Percentiles rank a stretch among this genome's conserved stretches.
Evolutionary conservation across 257 asterid species (phyloP).

Genomic region (Leptodermis oblonga): DNA sequence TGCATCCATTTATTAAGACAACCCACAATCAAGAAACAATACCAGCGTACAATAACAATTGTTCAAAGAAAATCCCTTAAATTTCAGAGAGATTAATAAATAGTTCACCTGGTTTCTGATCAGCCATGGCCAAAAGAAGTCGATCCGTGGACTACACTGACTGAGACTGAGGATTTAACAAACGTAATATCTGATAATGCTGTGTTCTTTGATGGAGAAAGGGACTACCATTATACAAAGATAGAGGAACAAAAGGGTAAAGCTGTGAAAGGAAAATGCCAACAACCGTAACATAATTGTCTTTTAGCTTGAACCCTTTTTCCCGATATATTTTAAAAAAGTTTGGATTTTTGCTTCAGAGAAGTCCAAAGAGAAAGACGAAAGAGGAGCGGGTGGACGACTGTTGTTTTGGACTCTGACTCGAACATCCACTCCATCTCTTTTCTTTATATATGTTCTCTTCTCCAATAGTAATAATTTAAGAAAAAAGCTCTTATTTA

Average conservation of each 20-base stretch:
- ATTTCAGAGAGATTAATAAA: slow-evolving; percentile 3
- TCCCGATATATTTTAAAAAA: not conserved
- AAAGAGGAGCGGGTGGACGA: slow-evolving; percentile 15
- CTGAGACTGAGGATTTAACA: not conserved
- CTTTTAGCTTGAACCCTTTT: slow-evolving; percentile 1
- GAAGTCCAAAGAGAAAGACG: slow-evolving; percentile 17
- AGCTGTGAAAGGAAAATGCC: not conserved
- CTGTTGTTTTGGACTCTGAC: slow-evolving; percentile 2
- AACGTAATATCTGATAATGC: not conserved
- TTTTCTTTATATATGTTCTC: too few species aligned
- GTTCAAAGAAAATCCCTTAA: slow-evolving; percentile 9
- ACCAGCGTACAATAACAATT: not conserved
- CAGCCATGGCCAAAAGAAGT: slow-evolving; percentile 39
- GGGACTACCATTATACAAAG: not conserved
- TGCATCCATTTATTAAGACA: slow-evolving; percentile 21
- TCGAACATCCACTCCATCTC: not conserved
- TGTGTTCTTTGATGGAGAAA: slow-evolving; percentile 10
- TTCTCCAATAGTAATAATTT: too few species aligned
- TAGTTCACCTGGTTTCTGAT: slow-evolving; percentile 35
- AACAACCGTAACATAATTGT: not conserved
- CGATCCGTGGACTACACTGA: slow-evolving; percentile 8
- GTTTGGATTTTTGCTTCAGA: not conserved
- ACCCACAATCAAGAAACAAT: not conserved
- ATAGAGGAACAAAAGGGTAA: not conserved
- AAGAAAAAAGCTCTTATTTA: too few species aligned